These are phyloP conservation scores for Onygenales sp. DNA, from an alignment of 2,329 filamentous ascomycete species.

Conservation along the genomic window DNA sequence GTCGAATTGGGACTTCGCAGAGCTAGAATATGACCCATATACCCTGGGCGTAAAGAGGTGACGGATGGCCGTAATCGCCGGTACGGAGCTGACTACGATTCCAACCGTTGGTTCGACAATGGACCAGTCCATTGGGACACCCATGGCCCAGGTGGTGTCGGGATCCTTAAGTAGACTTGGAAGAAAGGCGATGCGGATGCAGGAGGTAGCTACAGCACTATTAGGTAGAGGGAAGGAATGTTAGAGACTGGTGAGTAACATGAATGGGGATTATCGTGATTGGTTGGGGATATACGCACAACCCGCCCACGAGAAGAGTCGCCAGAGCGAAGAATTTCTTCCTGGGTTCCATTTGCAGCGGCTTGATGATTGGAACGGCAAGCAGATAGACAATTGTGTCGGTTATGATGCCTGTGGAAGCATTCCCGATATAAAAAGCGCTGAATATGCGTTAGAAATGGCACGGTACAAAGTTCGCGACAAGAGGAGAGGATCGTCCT, in stretches of 20 bases:
- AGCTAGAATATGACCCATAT: neutral
- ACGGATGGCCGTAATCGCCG: constrained; percentile 2
- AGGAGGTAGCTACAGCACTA: constrained; percentile 3
- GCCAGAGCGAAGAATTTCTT: neutral
- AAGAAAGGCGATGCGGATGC: constrained; percentile 1
- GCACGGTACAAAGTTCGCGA: no score
- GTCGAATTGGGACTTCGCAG: neutral
- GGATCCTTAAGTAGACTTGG: neutral
- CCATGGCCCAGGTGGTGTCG: constrained; percentile 2
- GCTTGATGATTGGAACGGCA: constrained; percentile 2
- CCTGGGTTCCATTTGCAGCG: neutral
- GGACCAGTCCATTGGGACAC: constrained; percentile 2
- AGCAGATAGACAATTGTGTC: constrained; percentile 1
- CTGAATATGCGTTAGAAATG: neutral
- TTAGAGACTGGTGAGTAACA: neutral
- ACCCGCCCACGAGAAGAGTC: constrained; percentile 1
- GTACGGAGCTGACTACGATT: constrained; percentile 2
- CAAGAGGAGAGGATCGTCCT: no score
- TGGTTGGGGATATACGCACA: neutral
- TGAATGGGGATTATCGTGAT: neutral
- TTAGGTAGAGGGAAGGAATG: neutral
- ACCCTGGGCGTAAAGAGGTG: neutral
- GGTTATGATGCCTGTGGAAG: constrained; percentile 1
- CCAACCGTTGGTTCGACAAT: constrained; percentile 1
- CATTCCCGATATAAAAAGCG: constrained; percentile 2